Evolutionary conservation across 148 eudicot genomes (phyloP).

Genomic region (Dianthus caryophyllus): DNA sequence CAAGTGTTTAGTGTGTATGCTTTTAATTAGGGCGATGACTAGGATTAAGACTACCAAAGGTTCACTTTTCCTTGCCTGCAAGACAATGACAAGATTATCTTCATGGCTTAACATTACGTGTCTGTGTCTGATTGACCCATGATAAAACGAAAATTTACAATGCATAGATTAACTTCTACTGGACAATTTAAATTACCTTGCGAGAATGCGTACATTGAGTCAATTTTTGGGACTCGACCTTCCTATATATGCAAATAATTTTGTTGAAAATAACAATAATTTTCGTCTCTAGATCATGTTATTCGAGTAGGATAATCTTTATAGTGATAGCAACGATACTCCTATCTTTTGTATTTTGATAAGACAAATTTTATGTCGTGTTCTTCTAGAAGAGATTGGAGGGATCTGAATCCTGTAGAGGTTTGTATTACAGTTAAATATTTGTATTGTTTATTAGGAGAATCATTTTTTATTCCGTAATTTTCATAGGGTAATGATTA

Average conservation of each 20-base stretch:
- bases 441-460: background rate
- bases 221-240: too few relatives aligned
- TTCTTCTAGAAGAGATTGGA: constrained; percentile 46
- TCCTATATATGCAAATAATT: too few relatives aligned
- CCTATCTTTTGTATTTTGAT: constrained; percentile 11
- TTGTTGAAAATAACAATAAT: too few relatives aligned
- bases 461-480: too few relatives aligned
- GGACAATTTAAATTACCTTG: too few relatives aligned
- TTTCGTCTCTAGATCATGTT: too few relatives aligned
- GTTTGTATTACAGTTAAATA: constrained; percentile 28
- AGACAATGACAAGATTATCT: too few relatives aligned
- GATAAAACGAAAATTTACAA: too few relatives aligned
- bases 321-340: background rate
- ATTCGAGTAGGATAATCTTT: background rate
- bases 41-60: background rate
- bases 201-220: too few relatives aligned
- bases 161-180: too few relatives aligned
- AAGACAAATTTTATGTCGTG: constrained; percentile 43
- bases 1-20: background rate
- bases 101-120: too few relatives aligned
- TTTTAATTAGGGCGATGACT: background rate
- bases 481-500: background rate
- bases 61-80: background rate
- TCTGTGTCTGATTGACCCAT: too few relatives aligned
- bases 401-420: constrained; percentile 36